Percentiles rank a stretch among this genome's conserved stretches.
These are phyloP conservation scores for Erysimum cheiranthoides DNA, from an alignment of 345 rosid species.

Conservation along the genomic window DNA sequence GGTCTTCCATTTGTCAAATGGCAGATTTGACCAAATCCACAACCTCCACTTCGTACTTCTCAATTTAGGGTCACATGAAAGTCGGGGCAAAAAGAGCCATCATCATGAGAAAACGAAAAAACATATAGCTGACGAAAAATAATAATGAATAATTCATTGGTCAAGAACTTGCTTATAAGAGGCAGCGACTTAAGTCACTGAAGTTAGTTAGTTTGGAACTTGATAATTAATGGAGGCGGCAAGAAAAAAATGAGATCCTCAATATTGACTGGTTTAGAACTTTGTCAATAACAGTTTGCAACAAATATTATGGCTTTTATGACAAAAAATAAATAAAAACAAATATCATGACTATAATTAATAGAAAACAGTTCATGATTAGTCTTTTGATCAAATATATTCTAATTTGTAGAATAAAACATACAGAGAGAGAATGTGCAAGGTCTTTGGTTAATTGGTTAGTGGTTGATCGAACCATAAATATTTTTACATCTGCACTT, in stretches of 20 bases:
- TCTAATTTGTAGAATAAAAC: not conserved
- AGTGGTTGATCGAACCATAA: not conserved
- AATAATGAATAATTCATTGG: not conserved
- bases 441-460: not conserved
- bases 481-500: not conserved
- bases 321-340: not conserved
- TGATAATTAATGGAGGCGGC: not conserved
- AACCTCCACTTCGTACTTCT: conserved; percentile 35
- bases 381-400: not conserved
- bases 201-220: not conserved
- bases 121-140: not conserved
- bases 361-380: not conserved
- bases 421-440: not conserved
- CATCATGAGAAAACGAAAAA: conserved; percentile 34
- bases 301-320: not conserved
- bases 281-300: not conserved
- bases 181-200: not conserved
- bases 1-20: conserved; percentile 37
- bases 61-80: conserved; percentile 34
- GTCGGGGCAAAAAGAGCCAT: conserved; percentile 16
- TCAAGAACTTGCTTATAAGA: not conserved
- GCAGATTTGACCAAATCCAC: conserved; percentile 35
- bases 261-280: not conserved
- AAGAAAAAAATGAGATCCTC: not conserved
- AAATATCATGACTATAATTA: not conserved